phyloP scores from a whole-genome alignment of 371 early-diverging fungal genomes.

The Actinomucor elegans region DNA sequence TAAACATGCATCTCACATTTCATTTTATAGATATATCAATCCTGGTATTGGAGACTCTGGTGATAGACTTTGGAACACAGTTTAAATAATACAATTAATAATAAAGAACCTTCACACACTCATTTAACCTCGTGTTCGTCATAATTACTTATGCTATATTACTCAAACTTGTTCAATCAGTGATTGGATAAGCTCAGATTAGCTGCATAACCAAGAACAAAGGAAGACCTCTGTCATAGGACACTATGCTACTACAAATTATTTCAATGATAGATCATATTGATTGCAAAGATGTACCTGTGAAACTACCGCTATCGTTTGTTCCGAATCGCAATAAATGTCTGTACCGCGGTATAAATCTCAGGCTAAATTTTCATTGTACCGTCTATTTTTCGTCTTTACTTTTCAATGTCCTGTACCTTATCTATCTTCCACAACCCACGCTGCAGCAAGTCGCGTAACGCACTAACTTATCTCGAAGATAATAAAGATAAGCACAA shows the following conservation, averaged over 20 bases:
- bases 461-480: constrained; percentile 26
- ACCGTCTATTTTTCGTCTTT: neutral
- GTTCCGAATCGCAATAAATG: too few relatives aligned
- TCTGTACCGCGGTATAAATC: too few relatives aligned
- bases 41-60: constrained; percentile 84
- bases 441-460: constrained; percentile 39
- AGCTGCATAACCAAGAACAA: too few relatives aligned
- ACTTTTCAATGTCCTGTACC: neutral
- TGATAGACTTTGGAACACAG: constrained; percentile 68
- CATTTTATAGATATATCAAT: constrained; percentile 51
- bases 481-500: constrained; percentile 21
- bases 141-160: too few relatives aligned
- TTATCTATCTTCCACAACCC: constrained; percentile 45
- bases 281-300: too few relatives aligned
- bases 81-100: constrained; percentile 10
- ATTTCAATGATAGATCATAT: too few relatives aligned
- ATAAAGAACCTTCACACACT: neutral
- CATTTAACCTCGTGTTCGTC: neutral
- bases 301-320: too few relatives aligned
- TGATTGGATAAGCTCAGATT: too few relatives aligned
- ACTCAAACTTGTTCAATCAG: too few relatives aligned
- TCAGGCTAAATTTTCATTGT: too few relatives aligned
- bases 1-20: neutral
- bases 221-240: too few relatives aligned
- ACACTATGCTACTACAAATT: too few relatives aligned